Conservation (phyloP, 1,284 basidiomycete genomes). For the Puccinia triticina region DNA sequence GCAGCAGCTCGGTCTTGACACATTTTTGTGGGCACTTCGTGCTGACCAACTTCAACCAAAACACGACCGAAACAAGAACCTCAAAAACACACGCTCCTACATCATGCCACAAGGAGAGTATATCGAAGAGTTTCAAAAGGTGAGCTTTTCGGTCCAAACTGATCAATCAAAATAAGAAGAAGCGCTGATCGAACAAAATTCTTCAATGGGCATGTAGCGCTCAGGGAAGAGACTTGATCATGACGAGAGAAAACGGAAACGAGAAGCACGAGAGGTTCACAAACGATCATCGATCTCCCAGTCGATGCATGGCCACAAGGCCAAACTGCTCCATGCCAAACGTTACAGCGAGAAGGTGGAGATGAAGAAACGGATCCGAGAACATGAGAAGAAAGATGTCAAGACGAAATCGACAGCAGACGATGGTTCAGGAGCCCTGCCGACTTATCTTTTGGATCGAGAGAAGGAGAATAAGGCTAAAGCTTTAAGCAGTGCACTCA, state of each 20-base stretch:
- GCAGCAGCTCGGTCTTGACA: not conserved
- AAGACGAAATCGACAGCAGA: slow-evolving; percentile 84
- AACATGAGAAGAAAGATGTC: slow-evolving; percentile 97
- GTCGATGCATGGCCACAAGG: slow-evolving; percentile 94
- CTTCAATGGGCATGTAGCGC: slow-evolving; percentile 63
- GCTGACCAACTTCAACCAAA: not conserved
- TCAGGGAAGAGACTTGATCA: slow-evolving; percentile 62
- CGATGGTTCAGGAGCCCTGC: slow-evolving; percentile 83
- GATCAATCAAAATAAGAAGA: not conserved
- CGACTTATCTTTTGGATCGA: slow-evolving; percentile 92
- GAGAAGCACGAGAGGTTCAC: slow-evolving; percentile 87
- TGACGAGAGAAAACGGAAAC: slow-evolving; percentile 72
- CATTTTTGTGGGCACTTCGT: no score
- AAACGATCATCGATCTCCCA: slow-evolving; percentile 83
- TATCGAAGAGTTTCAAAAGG: slow-evolving; percentile 52
- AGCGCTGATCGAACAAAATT: not conserved
- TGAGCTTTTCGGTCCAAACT: not conserved
- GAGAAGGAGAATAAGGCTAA: slow-evolving; percentile 98
- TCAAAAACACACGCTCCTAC: not conserved
- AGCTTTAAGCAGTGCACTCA: slow-evolving; percentile 93
- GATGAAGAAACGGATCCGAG: slow-evolving; percentile 98
- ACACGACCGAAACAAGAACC: not conserved
- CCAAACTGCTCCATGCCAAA: slow-evolving; percentile 93
- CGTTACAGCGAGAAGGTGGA: slow-evolving; percentile 97
- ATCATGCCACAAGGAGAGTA: slow-evolving; percentile 52